Evolutionary conservation across 805 yeast species (phyloP).

Genomic region (Candida fluviatilis): DNA sequence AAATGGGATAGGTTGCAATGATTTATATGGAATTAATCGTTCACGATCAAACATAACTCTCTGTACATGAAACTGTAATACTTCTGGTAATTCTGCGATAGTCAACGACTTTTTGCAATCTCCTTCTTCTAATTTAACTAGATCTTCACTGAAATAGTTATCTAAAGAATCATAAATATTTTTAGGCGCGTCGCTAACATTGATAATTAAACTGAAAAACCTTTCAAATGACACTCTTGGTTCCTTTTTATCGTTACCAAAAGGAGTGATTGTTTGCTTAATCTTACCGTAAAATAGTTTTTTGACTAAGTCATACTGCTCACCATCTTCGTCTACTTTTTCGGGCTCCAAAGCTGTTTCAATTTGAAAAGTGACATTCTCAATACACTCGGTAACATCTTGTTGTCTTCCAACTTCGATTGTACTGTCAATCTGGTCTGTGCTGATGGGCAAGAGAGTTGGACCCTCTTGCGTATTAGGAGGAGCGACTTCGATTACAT

Average conservation of each 20-base stretch:
- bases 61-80: slow-evolving; percentile 89
- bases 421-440: slow-evolving; percentile 70
- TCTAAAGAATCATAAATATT: slow-evolving; percentile 90
- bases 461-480: slow-evolving; percentile 6
- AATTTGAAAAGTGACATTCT: slow-evolving; percentile 84
- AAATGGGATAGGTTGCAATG: slow-evolving; percentile 77
- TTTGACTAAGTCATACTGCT: slow-evolving; percentile 80
- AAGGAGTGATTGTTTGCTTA: slow-evolving; percentile 66
- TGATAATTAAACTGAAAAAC: slow-evolving; percentile 76
- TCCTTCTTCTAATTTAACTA: slow-evolving; percentile 66
- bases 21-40: slow-evolving; percentile 71
- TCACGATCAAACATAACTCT: slow-evolving; percentile 86
- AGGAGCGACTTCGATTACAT: slow-evolving; percentile 1
- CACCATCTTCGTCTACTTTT: slow-evolving; percentile 58
- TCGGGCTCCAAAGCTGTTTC: slow-evolving; percentile 82
- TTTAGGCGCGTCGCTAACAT: slow-evolving; percentile 83
- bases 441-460: slow-evolving; percentile 34
- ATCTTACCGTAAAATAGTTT: slow-evolving; percentile 81
- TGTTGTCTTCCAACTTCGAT: slow-evolving; percentile 87
- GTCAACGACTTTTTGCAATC: slow-evolving; percentile 70
- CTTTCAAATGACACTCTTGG: slow-evolving; percentile 51
- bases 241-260: slow-evolving; percentile 24
- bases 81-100: slow-evolving; percentile 67
- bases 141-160: slow-evolving; percentile 72
- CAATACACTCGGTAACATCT: slow-evolving; percentile 96